These are phyloP conservation scores for Saururus chinensis DNA, from an alignment of 164 flowering plant genomes.

Conservation along the genomic window DNA sequence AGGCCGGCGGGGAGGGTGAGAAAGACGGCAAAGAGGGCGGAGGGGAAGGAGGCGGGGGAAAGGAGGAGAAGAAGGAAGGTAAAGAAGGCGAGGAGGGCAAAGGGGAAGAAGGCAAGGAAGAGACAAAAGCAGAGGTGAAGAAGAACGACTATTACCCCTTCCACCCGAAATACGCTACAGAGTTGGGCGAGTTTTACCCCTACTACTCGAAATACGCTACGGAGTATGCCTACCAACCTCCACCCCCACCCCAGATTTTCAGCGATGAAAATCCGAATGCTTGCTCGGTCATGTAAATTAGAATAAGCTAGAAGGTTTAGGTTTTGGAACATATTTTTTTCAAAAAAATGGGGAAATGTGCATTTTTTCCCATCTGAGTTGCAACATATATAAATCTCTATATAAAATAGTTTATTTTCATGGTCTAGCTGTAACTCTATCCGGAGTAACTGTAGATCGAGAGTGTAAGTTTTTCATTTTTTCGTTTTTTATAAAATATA, in stretches of 20 bases:
- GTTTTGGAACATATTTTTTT: neutral
- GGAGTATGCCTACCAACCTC: constrained; percentile 9
- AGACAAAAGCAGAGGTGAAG: constrained; percentile 1
- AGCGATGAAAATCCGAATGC: constrained; percentile 18
- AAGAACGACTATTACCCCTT: constrained; percentile 4
- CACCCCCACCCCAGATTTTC: constrained; percentile 12
- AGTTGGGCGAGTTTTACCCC: constrained; percentile 6
- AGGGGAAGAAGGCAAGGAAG: constrained; percentile 5
- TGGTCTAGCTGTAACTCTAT: neutral
- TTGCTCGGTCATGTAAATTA: constrained; percentile 9
- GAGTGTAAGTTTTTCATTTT: neutral
- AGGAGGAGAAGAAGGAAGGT: constrained; percentile 6
- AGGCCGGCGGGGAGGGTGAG: constrained; percentile 7
- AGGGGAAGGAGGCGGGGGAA: constrained; percentile 15
- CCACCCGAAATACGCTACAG: constrained; percentile 5
- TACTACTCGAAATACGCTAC: constrained; percentile 2
- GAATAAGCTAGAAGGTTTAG: neutral
- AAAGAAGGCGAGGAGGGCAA: constrained; percentile 9
- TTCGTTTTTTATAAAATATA: neutral
- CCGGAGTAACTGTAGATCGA: neutral
- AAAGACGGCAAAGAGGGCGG: constrained; percentile 7
- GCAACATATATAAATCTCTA: neutral
- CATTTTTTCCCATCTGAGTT: neutral
- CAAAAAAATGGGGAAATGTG: neutral
- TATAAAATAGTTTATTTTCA: no score